A percentile compares a stretch with the other conserved stretches of the same genome.
phyloP scores from a whole-genome alignment of 1,284 basidiomycete species.

The Hymenochaete sp. region DNA sequence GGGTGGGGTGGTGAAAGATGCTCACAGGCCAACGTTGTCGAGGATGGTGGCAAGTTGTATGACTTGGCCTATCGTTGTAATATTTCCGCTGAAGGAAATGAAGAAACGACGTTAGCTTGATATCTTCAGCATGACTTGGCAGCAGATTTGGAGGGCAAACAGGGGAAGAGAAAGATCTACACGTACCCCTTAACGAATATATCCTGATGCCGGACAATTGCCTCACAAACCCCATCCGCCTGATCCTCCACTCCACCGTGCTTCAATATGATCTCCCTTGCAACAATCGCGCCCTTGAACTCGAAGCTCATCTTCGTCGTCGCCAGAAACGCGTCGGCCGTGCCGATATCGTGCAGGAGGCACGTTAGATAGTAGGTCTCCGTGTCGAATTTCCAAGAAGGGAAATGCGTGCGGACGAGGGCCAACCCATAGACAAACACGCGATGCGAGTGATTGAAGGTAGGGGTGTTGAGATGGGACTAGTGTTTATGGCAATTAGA shows the following conservation, averaged over 20 bases:
- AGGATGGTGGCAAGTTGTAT: conserved; percentile 46
- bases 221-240: conserved; percentile 48
- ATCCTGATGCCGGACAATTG: conserved; percentile 52
- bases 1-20: conserved; percentile 6
- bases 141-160: background rate
- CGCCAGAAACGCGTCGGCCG: conserved; percentile 39
- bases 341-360: conserved; percentile 49
- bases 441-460: background rate
- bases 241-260: conserved; percentile 41
- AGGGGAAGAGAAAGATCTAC: conserved; percentile 3
- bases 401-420: conserved; percentile 41
- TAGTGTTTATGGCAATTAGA: conserved; percentile 5
- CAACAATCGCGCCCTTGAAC: conserved; percentile 50
- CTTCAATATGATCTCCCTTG: conserved; percentile 39
- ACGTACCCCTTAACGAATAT: conserved; percentile 43
- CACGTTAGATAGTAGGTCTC: conserved; percentile 48
- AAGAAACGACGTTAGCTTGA: background rate
- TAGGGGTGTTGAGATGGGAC: background rate
- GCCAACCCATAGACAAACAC: conserved; percentile 29
- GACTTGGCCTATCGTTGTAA: conserved; percentile 44
- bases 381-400: conserved; percentile 36
- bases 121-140: background rate
- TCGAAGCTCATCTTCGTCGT: conserved; percentile 52
- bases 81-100: conserved; percentile 32
- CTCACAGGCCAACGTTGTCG: conserved; percentile 41